phyloP scores from a whole-genome alignment of 371 early-diverging fungal genomes.

The Lichtheimia hyalospora region DNA sequence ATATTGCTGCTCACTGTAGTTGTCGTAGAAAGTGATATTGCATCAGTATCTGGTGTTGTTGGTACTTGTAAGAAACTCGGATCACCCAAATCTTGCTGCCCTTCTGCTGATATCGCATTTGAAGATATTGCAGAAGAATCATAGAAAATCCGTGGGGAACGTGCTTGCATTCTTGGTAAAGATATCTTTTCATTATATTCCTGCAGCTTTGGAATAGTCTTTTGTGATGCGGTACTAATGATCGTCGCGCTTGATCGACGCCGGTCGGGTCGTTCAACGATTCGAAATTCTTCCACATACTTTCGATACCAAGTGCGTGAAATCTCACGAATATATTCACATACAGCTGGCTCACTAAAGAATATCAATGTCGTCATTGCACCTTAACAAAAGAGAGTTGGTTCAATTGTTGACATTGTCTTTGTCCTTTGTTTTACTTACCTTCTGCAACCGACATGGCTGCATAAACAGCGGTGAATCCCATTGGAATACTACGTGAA shows the following conservation, averaged over 20 bases:
- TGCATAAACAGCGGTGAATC: background rate
- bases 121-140: no score
- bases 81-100: no score
- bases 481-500: background rate
- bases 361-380: constrained; percentile 26
- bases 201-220: background rate
- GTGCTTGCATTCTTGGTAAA: background rate
- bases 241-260: background rate
- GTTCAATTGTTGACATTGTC: no score
- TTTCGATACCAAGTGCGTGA: background rate
- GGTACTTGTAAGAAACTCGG: background rate
- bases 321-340: background rate
- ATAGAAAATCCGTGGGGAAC: background rate
- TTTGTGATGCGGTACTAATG: background rate
- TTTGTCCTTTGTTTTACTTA: background rate
- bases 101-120: no score
- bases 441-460: constrained; percentile 15
- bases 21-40: background rate
- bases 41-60: background rate
- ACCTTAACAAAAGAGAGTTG: constrained; percentile 8
- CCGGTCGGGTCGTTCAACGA: background rate
- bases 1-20: background rate
- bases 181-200: background rate
- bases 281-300: constrained; percentile 10
- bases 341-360: constrained; percentile 31